phyloP scores from a whole-genome alignment of 768 basidiomycete species.

The Xerocomus potaroensis region DNA sequence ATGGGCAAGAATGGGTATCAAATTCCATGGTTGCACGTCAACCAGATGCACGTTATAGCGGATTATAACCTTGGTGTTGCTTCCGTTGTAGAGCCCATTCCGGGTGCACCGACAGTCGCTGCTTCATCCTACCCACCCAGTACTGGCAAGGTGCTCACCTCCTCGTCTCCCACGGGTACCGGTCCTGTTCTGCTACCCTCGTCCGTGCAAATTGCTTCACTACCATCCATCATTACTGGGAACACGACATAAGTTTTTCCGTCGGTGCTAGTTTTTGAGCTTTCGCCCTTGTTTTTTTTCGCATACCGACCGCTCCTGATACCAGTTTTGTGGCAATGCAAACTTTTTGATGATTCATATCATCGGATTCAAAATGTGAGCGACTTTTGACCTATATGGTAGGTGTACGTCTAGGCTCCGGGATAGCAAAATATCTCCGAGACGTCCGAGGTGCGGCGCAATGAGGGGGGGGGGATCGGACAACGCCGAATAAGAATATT shows the following conservation, averaged over 20 bases:
- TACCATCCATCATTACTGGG: neutral
- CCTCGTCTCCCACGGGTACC: neutral
- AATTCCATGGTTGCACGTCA: slow-evolving; percentile 62
- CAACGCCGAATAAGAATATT: neutral
- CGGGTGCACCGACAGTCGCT: slow-evolving; percentile 11
- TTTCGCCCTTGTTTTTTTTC: neutral
- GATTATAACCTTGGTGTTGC: slow-evolving; percentile 32
- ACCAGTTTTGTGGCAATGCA: too few species aligned
- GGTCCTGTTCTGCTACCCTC: neutral
- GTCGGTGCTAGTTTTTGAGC: neutral
- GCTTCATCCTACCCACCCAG: neutral
- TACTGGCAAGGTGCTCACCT: neutral
- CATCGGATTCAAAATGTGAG: neutral
- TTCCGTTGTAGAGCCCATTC: slow-evolving; percentile 18
- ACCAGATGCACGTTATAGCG: slow-evolving; percentile 51
- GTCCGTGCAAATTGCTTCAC: neutral
- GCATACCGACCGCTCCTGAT: neutral
- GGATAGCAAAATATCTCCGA: neutral
- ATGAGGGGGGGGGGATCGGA: slow-evolving; percentile 1
- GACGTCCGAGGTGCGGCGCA: neutral
- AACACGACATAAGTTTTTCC: slow-evolving; percentile 7
- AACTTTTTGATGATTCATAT: neutral
- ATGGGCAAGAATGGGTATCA: slow-evolving; percentile 54
- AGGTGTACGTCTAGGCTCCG: too few species aligned
- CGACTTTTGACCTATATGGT: too few species aligned